Evolutionary conservation across 139 green algal genomes (phyloP), one percentile per base, ranked within the genome.

Genomic region (Chlamydomonas sphaeroides): DNA sequence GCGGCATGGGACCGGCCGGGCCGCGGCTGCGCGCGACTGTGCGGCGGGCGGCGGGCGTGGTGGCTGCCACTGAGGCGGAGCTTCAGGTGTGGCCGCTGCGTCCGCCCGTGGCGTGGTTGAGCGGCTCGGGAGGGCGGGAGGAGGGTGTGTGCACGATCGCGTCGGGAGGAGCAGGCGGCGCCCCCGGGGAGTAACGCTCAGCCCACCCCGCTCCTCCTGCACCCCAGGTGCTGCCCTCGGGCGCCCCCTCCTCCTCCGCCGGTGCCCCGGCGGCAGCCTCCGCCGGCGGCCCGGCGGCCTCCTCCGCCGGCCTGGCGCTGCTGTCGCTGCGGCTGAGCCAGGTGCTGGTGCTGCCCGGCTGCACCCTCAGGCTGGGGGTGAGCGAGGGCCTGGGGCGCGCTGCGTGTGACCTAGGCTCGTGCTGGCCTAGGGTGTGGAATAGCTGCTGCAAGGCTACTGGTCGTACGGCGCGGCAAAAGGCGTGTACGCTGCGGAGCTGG

Each of bases 301-400:
- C 15, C 18, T 26, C 56, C 23, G 15, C 51, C 51, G 51, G 4
- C 51, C 17, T 4, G 4, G 15, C 15, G 14, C 14, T 17, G 14
- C 56, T 80, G 74, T 26, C 39, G 6, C 56, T 70, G 59, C 68
- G 56, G 59, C 74, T 80, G 59, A n/a, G 56, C 15, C 74, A 80
- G 39, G 59, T 59, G 41, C 74, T 80, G 39, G 74, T 80, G 59
- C n/a, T 70, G 28, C 74, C 59, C 17, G 74, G 74, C 41, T 71
- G 74, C 74, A 28, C 10, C 38, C 0, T 80, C 6, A n/a, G 30
- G n/a, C 41, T 80, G 59, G 61, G 59, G 74, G 74, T 80, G 74
- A 42, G 72, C 3, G 14, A 1, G 18, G 25, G 56, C 2, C 18
- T 4, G 51, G 32, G 11, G 45, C 23, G 2, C 8, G 20, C 32